Evolutionary conservation across 225 moss, liverwort and hornwort species (phyloP).

Genomic region (Straminergon stramineum): DNA sequence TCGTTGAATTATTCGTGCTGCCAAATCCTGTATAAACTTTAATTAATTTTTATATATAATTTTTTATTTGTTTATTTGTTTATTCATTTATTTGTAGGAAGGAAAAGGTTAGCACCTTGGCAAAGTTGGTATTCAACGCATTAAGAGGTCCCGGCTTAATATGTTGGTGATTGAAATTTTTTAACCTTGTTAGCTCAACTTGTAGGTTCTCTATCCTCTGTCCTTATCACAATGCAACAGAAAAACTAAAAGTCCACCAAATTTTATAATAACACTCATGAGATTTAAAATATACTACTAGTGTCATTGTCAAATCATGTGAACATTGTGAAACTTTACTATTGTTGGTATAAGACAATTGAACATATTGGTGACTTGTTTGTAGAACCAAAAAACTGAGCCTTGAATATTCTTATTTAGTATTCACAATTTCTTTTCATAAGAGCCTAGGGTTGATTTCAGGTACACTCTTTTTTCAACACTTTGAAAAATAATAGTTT

Average conservation of each 20-base stretch:
- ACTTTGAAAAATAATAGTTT: too few relatives aligned
- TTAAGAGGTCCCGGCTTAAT: background rate
- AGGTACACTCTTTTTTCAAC: too few relatives aligned
- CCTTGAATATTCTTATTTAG: too few relatives aligned
- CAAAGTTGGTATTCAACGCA: slow-evolving; percentile 23
- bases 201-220: background rate
- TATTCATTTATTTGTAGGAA: background rate
- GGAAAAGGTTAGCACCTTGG: slow-evolving; percentile 18
- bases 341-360: too few relatives aligned
- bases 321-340: too few relatives aligned
- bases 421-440: too few relatives aligned
- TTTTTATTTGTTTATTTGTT: too few relatives aligned
- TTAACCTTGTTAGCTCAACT: slow-evolving; percentile 43
- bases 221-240: background rate
- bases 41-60: too few relatives aligned
- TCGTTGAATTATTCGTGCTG: slow-evolving; percentile 46
- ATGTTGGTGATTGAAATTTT: slow-evolving; percentile 16
- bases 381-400: too few relatives aligned
- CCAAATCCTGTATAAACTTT: background rate
- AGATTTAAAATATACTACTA: background rate
- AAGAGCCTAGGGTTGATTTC: too few relatives aligned
- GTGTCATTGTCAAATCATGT: too few relatives aligned
- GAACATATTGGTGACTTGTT: too few relatives aligned
- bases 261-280: background rate
- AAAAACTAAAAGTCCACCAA: background rate